Evolutionary conservation across 2,329 filamentous ascomycete species (phyloP), one percentile per base, ranked within the genome.

Genomic region (Coleophoma crateriformis): DNA sequence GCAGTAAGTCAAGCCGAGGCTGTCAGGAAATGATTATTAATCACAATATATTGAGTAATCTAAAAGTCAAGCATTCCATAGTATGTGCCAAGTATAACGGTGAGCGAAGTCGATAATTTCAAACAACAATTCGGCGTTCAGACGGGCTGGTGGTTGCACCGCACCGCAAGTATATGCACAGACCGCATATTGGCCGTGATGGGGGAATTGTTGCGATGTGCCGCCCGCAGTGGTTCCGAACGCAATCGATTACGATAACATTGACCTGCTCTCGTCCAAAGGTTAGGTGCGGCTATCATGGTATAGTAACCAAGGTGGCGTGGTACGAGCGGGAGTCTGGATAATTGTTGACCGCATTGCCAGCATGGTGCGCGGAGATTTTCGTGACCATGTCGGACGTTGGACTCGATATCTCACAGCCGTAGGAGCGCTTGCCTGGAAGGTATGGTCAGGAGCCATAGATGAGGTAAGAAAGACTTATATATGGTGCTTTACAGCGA

Each of bases 311-410:
- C 14, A 66, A 69, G 39, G 64, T 76, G 20, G 75, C 74, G 34
- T 61, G 71, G 54, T 32, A 73, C 39, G 73, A 78, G 15, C 3
- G 68, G 67, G 17, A 66, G 75, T 73, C 67, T 68, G 72, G 62
- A 66, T 69, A 47, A 77, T 78, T 52, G 76, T 75, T 2, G 75
- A 79, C 52, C 69, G 74, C 43, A 42, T 67, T 65, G 61, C 55
- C 6, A 58, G 54, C 32, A 47, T 66, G 7, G 61, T 57, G 1
- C 67, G 71, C 46, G 46, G 54, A n/a, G 50, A 46, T 19, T 27
- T 44, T 10, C 40, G 50, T 34, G 15, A n/a, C 17, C 48, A 54
- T 17, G 20, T 33, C 11, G 53, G 54, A 22, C 22, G 45, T 39
- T 57, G 54, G 47, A 47, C 49, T 3, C 45, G 54, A 40, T 54